A percentile compares a stretch with the other conserved stretches of the same genome.
Conservation (phyloP, 2,329 filamentous ascomycete species). For the Venturia nashicola region DNA sequence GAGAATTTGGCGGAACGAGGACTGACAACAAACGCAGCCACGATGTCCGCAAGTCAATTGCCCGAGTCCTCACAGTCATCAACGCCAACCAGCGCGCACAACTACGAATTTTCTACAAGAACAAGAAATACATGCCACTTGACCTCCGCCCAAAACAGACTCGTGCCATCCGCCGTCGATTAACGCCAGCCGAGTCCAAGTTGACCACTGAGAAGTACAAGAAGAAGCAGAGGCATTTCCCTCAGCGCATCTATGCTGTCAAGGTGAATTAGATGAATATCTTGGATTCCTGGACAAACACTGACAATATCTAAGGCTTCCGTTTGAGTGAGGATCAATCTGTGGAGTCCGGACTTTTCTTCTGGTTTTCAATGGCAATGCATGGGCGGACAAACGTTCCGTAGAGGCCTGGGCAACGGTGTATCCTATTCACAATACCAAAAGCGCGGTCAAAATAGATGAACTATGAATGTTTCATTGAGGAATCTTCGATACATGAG, state of each 20-base stretch:
- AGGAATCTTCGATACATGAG: background rate
- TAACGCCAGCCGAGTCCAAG: constrained; percentile 82
- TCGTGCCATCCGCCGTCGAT: constrained; percentile 88
- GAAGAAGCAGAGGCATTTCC: constrained; percentile 95
- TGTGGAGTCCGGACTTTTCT: constrained; percentile 4
- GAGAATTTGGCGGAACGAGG: constrained; percentile 8
- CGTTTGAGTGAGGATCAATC: background rate
- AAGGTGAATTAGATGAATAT: constrained; percentile 52
- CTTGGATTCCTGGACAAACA: background rate
- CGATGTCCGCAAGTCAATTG: constrained; percentile 99
- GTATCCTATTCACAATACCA: constrained; percentile 2
- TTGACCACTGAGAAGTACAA: constrained; percentile 84
- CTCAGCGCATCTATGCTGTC: constrained; percentile 96
- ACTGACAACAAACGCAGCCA: constrained; percentile 45
- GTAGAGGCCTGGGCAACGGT: background rate
- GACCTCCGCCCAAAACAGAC: constrained; percentile 98
- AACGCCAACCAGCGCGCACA: constrained; percentile 98
- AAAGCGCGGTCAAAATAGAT: background rate
- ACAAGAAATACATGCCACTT: constrained; percentile 98
- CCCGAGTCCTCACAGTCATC: constrained; percentile 97
- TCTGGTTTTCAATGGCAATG: constrained; percentile 5
- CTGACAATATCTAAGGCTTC: background rate
- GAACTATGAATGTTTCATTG: constrained; percentile 1
- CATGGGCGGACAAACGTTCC: background rate
- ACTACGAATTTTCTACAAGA: constrained; percentile 98